Evolutionary conservation across 306 rosid genomes (phyloP).

Genomic region (Vachellia pachyceras): DNA sequence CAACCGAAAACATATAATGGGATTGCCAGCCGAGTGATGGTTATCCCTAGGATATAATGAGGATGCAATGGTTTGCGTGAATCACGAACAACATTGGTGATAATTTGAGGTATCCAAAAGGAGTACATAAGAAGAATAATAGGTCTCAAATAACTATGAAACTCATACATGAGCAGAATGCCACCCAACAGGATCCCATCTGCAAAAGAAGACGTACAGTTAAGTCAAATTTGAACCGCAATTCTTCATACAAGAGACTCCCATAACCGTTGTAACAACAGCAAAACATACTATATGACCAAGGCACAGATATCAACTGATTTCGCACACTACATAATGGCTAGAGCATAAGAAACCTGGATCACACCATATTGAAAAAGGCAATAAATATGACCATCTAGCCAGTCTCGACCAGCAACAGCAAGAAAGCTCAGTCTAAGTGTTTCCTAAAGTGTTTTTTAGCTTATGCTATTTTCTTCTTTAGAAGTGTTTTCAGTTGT

Average conservation of each 20-base stretch:
- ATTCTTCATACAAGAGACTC: slow-evolving; percentile 21
- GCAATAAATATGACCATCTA: no score
- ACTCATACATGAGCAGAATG: slow-evolving; percentile 93
- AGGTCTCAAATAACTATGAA: slow-evolving; percentile 80
- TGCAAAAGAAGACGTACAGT: slow-evolving; percentile 50
- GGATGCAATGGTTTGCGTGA: slow-evolving; percentile 97
- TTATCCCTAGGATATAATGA: slow-evolving; percentile 87
- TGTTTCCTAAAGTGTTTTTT: no score
- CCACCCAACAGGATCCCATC: slow-evolving; percentile 99
- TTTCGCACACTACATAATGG: background rate
- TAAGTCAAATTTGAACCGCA: slow-evolving; percentile 17
- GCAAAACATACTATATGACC: slow-evolving; percentile 4
- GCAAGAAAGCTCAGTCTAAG: no score
- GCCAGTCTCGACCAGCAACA: no score
- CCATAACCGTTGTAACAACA: slow-evolving; percentile 11
- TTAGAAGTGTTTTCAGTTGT: no score
- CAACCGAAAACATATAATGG: slow-evolving; percentile 90
- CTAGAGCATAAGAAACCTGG: background rate
- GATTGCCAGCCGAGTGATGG: slow-evolving; percentile 82
- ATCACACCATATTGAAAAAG: background rate
- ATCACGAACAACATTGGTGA: slow-evolving; percentile 85
- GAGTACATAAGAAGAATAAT: slow-evolving; percentile 86
- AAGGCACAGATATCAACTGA: slow-evolving; percentile 5
- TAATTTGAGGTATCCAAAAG: slow-evolving; percentile 97
- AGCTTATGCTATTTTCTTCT: no score